Conservation (phyloP, 768 basidiomycete genomes). For the Rubroboletus pulcherrimus region DNA sequence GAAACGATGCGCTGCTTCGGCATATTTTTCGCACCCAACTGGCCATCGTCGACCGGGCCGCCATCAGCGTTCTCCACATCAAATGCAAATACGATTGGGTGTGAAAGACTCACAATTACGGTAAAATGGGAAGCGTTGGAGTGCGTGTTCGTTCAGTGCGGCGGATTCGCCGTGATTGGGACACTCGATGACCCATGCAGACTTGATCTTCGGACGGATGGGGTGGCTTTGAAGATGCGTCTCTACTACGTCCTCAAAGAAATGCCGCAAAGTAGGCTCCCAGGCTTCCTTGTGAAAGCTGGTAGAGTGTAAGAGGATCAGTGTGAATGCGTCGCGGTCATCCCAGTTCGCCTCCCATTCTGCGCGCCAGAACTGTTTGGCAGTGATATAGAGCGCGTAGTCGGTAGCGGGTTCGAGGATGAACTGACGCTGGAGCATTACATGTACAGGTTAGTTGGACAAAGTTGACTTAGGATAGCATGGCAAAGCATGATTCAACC, state of each 20-base stretch:
- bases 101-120: constrained; percentile 40
- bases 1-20: constrained; percentile 55
- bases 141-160: constrained; percentile 44
- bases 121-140: constrained; percentile 42
- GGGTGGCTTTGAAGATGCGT: background rate
- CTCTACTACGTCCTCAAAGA: constrained; percentile 38
- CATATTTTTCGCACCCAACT: constrained; percentile 68
- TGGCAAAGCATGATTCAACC: background rate
- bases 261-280: constrained; percentile 53
- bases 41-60: background rate
- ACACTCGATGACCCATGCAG: constrained; percentile 65
- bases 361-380: constrained; percentile 54
- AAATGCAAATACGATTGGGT: background rate
- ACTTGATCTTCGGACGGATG: constrained; percentile 22
- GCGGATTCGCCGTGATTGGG: constrained; percentile 70
- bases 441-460: background rate
- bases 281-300: constrained; percentile 76
- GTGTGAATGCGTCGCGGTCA: constrained; percentile 47
- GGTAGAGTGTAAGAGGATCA: constrained; percentile 64
- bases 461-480: background rate
- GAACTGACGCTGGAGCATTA: constrained; percentile 26
- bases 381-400: constrained; percentile 50
- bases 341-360: constrained; percentile 34
- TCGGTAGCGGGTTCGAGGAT: constrained; percentile 37
- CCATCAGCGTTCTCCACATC: background rate